Evolutionary conservation across 1,284 basidiomycete genomes (phyloP).

Genomic region (Ganoderma lucidum): DNA sequence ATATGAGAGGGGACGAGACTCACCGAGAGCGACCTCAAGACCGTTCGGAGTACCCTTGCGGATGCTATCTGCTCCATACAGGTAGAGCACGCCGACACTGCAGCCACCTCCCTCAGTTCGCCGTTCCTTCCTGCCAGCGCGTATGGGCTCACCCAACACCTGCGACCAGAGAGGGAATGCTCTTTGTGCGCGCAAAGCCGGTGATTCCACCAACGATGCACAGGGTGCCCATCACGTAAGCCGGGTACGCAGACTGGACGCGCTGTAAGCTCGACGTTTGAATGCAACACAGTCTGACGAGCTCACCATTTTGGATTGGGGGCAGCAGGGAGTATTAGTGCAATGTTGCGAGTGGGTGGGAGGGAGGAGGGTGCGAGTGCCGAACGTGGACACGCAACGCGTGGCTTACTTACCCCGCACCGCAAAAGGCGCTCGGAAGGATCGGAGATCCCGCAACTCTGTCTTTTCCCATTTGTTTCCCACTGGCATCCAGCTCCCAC

Average conservation of each 20-base stretch:
- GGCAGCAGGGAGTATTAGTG: background rate
- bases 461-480: background rate
- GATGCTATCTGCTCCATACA: constrained; percentile 80
- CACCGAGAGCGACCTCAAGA: constrained; percentile 79
- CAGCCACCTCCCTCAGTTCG: background rate
- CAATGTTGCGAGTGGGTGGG: background rate
- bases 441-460: constrained; percentile 27
- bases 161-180: constrained; percentile 82
- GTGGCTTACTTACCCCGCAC: constrained; percentile 29
- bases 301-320: constrained; percentile 31
- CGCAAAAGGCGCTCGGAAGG: constrained; percentile 15
- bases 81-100: constrained; percentile 80
- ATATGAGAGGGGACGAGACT: constrained; percentile 36
- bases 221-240: constrained; percentile 80
- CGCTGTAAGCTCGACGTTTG: constrained; percentile 1
- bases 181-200: constrained; percentile 73
- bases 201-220: constrained; percentile 82
- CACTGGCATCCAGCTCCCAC: background rate
- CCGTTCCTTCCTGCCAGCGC: constrained; percentile 6
- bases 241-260: constrained; percentile 79
- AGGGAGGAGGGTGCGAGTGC: constrained; percentile 18
- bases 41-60: constrained; percentile 77
- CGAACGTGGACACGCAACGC: constrained; percentile 20
- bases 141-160: constrained; percentile 67
- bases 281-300: background rate